Percentiles rank a stretch among this genome's conserved stretches.
phyloP scores from a whole-genome alignment of 306 rosid genomes.

The Quercus glauca region DNA sequence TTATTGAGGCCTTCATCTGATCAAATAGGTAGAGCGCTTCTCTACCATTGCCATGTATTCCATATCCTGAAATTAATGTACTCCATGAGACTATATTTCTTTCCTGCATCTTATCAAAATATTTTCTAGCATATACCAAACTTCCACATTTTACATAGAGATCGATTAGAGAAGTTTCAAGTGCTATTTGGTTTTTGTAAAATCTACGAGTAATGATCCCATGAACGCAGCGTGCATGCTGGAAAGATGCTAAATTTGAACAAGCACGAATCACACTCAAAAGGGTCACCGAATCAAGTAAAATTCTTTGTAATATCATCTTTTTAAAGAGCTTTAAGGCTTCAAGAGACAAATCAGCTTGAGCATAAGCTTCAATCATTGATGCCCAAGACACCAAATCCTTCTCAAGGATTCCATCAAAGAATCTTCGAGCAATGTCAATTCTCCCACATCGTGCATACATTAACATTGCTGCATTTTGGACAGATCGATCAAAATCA shows the following conservation, averaged over 20 bases:
- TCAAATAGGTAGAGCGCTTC: slow-evolving; percentile 38
- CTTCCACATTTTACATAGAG: slow-evolving; percentile 47
- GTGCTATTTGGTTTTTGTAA: slow-evolving; percentile 12
- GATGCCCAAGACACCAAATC: slow-evolving; percentile 51
- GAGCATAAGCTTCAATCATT: slow-evolving; percentile 40
- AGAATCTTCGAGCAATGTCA: slow-evolving; percentile 27
- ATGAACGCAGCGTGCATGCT: slow-evolving; percentile 36
- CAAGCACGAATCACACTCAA: slow-evolving; percentile 31
- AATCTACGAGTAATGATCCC: slow-evolving; percentile 22
- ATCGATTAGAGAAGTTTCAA: slow-evolving; percentile 36
- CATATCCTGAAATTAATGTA: slow-evolving; percentile 46
- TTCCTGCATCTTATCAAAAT: slow-evolving; percentile 33
- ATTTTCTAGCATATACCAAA: slow-evolving; percentile 31
- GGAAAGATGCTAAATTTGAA: slow-evolving; percentile 37
- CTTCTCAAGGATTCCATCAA: slow-evolving; percentile 32
- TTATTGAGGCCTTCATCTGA: slow-evolving; percentile 30
- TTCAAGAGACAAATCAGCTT: slow-evolving; percentile 26
- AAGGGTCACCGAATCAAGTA: slow-evolving; percentile 37
- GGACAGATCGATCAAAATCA: slow-evolving; percentile 24
- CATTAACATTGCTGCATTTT: slow-evolving; percentile 42
- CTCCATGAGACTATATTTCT: slow-evolving; percentile 45
- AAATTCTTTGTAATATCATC: slow-evolving; percentile 19
- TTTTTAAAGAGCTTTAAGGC: slow-evolving; percentile 36
- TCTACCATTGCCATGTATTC: slow-evolving; percentile 37
- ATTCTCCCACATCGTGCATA: slow-evolving; percentile 42